These are phyloP conservation scores for Lachnellula occidentalis DNA, from an alignment of 2,329 filamentous ascomycete species.

Conservation along the genomic window DNA sequence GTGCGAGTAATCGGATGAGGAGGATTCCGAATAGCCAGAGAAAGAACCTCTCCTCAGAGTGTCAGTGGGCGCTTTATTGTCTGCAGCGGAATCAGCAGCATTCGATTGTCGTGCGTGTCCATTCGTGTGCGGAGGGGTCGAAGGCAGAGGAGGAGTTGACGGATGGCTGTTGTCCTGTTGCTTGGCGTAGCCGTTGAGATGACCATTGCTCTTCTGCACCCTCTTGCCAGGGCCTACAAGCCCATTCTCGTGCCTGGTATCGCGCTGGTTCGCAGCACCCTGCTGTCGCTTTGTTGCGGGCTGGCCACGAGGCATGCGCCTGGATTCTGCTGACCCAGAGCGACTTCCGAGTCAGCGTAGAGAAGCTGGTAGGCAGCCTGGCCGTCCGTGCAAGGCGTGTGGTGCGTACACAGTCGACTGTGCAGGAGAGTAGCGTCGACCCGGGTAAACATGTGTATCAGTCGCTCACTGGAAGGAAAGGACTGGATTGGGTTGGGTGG, in stretches of 20 bases:
- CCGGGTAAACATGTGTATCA: not conserved
- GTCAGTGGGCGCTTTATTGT: slow-evolving; percentile 34
- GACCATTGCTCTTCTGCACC: slow-evolving; percentile 44
- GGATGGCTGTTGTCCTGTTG: slow-evolving; percentile 35
- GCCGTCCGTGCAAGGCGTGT: not conserved
- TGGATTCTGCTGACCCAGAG: slow-evolving; percentile 31
- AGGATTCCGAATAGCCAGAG: slow-evolving; percentile 50
- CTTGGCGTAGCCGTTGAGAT: slow-evolving; percentile 46
- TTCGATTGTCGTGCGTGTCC: slow-evolving; percentile 25
- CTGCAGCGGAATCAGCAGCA: slow-evolving; percentile 20
- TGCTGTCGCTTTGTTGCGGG: slow-evolving; percentile 31
- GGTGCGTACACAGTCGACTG: not conserved
- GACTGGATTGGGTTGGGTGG: too few species aligned
- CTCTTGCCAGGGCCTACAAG: slow-evolving; percentile 73
- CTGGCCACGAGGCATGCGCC: slow-evolving; percentile 32
- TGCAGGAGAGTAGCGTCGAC: slow-evolving; percentile 1
- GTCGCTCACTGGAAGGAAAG: not conserved
- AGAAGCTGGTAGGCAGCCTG: slow-evolving; percentile 20
- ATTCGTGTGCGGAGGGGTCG: slow-evolving; percentile 34
- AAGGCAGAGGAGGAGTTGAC: slow-evolving; percentile 36
- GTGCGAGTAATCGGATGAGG: slow-evolving; percentile 43
- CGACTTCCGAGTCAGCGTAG: slow-evolving; percentile 30
- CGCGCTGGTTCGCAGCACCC: slow-evolving; percentile 55
- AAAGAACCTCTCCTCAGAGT: slow-evolving; percentile 43
- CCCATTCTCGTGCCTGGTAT: slow-evolving; percentile 80